Base-by-base conservation (phyloP, 192 early-diverging fungal species). In the Coemansia sp. region DNA sequence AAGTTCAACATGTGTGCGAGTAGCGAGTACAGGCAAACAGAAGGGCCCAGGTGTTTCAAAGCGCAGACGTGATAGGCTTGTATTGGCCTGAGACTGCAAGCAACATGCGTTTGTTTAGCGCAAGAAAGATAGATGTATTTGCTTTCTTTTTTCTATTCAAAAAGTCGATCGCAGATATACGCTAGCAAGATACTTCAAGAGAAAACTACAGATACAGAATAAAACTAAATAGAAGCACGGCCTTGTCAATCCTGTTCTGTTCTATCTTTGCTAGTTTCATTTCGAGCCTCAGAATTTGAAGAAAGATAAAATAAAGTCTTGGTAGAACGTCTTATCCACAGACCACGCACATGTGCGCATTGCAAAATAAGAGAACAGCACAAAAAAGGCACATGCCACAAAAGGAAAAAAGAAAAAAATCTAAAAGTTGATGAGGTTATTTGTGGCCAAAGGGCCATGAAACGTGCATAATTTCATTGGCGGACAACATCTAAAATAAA, bases 371-470 rank as follows among this genome's bases (percentile, higher is more conserved):
- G 32, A 9, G 23, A 8, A 50, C 48, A 18, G 16, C 48, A 5
- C 48, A 18, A 12, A 54, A 54, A 54, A 13, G 21, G 19, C 9
- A 54, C 8, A 15, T 15, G 52, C 32, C 32, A 32, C 32, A 56
- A 56, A 42, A 60, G 66, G 37, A 69, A 65, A 68, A 62, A 52
- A 52, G 45, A 57, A n/a, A 40, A 26, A 58, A 53, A 23, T 59
- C 11, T 43, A 59, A 43, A 9, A 32, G 32, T 32, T 32, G 32
- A 4, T 32, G 32, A 32, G 2, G 2, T 32, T 32, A 4, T 32
- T 2, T 32, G 32, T 32, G 32, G 32, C 32, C 32, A 32, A 32
- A 2, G 32, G 32, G 32, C 32, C 32, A 32, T 4, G 32, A 32
- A 32, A 32, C 32, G 32, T 32, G 32, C 32, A 0, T 32, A 32